phyloP scores from a whole-genome alignment of 73 alveolate genomes.

The Paramecium tetraurelia region DNA sequence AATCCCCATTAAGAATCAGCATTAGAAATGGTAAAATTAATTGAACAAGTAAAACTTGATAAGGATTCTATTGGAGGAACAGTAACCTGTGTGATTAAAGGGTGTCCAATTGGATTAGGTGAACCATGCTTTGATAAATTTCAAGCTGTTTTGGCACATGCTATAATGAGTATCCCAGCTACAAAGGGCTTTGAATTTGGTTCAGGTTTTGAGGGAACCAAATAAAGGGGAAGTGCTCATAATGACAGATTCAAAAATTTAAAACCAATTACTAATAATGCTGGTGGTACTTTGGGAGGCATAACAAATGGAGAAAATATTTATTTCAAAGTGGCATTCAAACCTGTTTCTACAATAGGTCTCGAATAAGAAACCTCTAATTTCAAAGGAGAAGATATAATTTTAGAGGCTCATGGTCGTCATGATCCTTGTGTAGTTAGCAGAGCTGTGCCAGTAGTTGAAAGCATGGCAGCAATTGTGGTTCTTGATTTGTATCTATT shows the following conservation, averaged over 20 bases:
- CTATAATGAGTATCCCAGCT: constrained; percentile 84
- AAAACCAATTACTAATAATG: constrained; percentile 62
- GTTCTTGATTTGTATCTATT: constrained; percentile 61
- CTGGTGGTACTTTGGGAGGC: constrained; percentile 84
- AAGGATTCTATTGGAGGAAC: constrained; percentile 80
- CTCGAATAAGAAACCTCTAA: constrained; percentile 65
- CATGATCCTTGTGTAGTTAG: constrained; percentile 93
- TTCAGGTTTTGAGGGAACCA: constrained; percentile 84
- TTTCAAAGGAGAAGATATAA: constrained; percentile 71
- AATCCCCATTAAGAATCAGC: constrained; percentile 79
- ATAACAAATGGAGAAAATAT: constrained; percentile 69
- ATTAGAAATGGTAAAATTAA: constrained; percentile 67
- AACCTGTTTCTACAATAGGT: constrained; percentile 87
- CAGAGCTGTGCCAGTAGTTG: constrained; percentile 88
- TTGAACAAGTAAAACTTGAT: constrained; percentile 56
- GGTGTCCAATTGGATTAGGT: constrained; percentile 79
- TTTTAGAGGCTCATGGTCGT: constrained; percentile 80
- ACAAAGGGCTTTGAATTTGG: constrained; percentile 90
- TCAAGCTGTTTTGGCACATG: constrained; percentile 80
- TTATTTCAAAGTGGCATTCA: constrained; percentile 83
- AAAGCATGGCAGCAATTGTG: constrained; percentile 79
- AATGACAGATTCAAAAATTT: constrained; percentile 72
- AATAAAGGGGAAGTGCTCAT: constrained; percentile 78
- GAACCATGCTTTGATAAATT: constrained; percentile 90
- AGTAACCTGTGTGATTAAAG: constrained; percentile 63